A percentile compares a stretch with the other conserved stretches of the same genome.
Evolutionary conservation across 139 green algal species (phyloP).

Genomic region (Zygnema circumcarinatum): DNA sequence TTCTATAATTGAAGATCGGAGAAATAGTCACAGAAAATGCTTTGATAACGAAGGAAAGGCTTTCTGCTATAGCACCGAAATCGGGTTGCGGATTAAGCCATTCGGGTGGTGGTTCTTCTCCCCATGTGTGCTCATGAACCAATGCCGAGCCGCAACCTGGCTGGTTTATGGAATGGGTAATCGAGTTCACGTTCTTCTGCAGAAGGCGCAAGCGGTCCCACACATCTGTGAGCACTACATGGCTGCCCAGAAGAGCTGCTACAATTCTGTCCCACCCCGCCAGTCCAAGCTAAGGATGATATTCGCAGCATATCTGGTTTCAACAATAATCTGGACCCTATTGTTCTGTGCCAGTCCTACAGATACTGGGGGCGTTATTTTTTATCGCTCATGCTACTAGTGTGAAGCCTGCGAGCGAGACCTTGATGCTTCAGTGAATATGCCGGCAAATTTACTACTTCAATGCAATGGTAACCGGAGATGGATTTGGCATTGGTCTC

Average conservation of each 20-base stretch:
- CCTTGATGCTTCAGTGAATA: too few relatives aligned
- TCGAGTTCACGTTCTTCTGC: conserved; percentile 30
- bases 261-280: neutral
- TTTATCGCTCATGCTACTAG: too few relatives aligned
- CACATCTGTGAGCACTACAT: conserved; percentile 44
- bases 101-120: neutral
- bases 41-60: too few relatives aligned
- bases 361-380: too few relatives aligned
- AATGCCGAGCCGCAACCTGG: neutral
- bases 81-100: conserved; percentile 5
- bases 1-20: too few relatives aligned
- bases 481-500: too few relatives aligned
- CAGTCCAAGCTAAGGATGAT: neutral
- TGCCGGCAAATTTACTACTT: too few relatives aligned
- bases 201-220: conserved; percentile 39
- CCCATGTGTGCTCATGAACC: conserved; percentile 21
- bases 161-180: neutral
- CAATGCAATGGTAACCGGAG: too few relatives aligned
- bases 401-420: too few relatives aligned
- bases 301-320: neutral
- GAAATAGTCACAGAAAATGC: too few relatives aligned
- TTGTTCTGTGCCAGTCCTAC: neutral
- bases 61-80: too few relatives aligned
- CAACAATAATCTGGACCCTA: neutral
- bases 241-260: conserved; percentile 31